Conservation (phyloP, 345 rosid species). For the Diplotaxis tenuifolia region DNA sequence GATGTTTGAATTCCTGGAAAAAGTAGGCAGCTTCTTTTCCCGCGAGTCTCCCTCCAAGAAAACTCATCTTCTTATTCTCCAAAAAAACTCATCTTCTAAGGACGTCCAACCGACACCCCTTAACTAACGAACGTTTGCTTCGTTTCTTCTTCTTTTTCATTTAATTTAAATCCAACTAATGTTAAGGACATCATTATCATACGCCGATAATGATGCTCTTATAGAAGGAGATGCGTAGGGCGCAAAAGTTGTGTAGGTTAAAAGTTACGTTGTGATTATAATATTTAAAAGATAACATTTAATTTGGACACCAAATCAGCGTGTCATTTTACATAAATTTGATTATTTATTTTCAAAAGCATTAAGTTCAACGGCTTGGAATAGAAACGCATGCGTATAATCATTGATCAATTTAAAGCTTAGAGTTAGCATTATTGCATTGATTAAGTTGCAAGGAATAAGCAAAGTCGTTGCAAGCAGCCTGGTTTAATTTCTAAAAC, state of each 20-base stretch:
- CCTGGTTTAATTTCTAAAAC: too few species aligned
- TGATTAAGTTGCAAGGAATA: neutral
- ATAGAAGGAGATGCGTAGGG: conserved; percentile 12
- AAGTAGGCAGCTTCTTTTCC: conserved; percentile 92
- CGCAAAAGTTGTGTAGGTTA: neutral
- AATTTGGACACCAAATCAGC: neutral
- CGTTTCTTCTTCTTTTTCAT: too few species aligned
- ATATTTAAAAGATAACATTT: neutral
- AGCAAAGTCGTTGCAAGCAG: neutral
- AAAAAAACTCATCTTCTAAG: too few species aligned
- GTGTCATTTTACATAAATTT: neutral
- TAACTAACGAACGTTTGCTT: too few species aligned
- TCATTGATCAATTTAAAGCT: neutral
- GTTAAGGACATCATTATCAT: too few species aligned
- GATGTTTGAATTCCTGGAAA: conserved; percentile 82
- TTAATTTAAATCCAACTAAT: too few species aligned
- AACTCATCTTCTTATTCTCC: conserved; percentile 57
- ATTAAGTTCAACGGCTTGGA: neutral
- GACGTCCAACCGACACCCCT: too few species aligned
- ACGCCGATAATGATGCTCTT: too few species aligned
- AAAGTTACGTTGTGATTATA: neutral
- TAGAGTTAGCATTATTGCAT: neutral
- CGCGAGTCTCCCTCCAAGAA: conserved; percentile 75
- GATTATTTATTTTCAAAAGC: neutral
- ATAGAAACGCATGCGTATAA: neutral